Conservation (phyloP, 306 rosid species). For the Quercus rubra region DNA sequence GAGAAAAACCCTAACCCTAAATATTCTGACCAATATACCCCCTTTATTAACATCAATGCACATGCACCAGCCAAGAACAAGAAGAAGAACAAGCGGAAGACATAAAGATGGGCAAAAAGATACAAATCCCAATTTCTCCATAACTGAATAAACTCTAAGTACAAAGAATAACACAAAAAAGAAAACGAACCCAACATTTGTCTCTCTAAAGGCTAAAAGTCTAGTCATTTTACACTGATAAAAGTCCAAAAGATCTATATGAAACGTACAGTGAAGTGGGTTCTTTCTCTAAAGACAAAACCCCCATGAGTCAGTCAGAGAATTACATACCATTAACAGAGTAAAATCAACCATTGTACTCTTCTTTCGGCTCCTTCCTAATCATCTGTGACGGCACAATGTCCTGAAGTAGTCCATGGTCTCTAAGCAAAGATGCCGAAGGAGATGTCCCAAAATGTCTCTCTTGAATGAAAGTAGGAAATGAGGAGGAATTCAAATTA, state of each 20-base stretch:
- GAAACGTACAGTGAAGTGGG: slow-evolving; percentile 8
- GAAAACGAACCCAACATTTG: slow-evolving; percentile 7
- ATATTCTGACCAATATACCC: neutral
- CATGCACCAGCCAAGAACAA: neutral
- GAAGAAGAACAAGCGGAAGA: neutral
- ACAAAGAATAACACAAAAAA: slow-evolving; percentile 26
- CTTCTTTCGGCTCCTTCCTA: slow-evolving; percentile 33
- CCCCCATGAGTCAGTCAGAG: slow-evolving; percentile 16
- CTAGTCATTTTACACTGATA: slow-evolving; percentile 12
- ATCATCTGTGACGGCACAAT: slow-evolving; percentile 60
- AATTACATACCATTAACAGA: slow-evolving; percentile 12
- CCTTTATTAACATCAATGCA: neutral
- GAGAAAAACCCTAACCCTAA: slow-evolving; percentile 49
- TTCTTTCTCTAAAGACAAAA: neutral
- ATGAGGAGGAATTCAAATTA: slow-evolving; percentile 17
- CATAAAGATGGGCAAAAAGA: neutral
- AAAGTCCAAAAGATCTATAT: slow-evolving; percentile 8
- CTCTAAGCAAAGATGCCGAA: slow-evolving; percentile 31
- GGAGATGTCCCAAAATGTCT: slow-evolving; percentile 20
- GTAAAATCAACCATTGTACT: neutral
- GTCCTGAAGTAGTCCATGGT: slow-evolving; percentile 87
- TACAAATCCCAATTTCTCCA: slow-evolving; percentile 1
- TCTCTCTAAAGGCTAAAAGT: slow-evolving; percentile 8
- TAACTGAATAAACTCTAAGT: slow-evolving; percentile 21
- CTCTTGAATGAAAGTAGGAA: slow-evolving; percentile 28